Base-by-base conservation (phyloP, 2,329 filamentous ascomycete genomes). In the Zalaria sp. region DNA sequence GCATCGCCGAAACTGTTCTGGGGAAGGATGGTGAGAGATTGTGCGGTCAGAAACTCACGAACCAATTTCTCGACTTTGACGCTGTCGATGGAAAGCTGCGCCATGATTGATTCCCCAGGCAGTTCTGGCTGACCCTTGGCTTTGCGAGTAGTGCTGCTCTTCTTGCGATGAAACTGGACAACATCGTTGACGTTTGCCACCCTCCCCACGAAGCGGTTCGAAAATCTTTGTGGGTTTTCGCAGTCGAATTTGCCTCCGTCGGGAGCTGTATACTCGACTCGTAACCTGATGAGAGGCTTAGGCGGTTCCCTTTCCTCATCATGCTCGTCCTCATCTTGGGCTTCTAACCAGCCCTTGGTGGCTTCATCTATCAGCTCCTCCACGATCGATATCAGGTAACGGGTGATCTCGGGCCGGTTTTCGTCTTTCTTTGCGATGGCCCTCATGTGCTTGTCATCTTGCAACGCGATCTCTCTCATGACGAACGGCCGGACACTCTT, bases 121-220 rank as follows among this genome's bases (percentile, higher is more conserved):
- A 83, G 65, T 1, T 79, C 73, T 3, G 65, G 56, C 3, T 69
- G 68, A 27, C 65, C 66, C 43, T 71, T 73, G 35, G 68, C 61
- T 28, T 59, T 65, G 46, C 62, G 61, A 51, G 63, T 65, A 4
- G 62, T 54, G 2, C 60, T 62, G n/a, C 75, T 74, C 63, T 94
- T 96, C 63, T 89, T 94, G 43, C 85, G 77, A 60, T 95, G 80
- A 57, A 93, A 96, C 54, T 89, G 83, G 1, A 98, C 79, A 0
- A 98, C 86, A 52, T 98, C 91, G 51, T 88, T 93, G 6, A 81
- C 79, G 56, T 98, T 98, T 45, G 91, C 91, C 1, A 98, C 89
- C 54, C 78, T 83, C n/a, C 79, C 82, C 1, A 82, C 73, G 51
- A 96, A 98, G 3, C 87, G 76, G 57, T 93, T 93, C 0, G 89